A percentile compares a stretch with the other conserved stretches of the same genome.
Evolutionary conservation across 129 eudicot species (phyloP).

Genomic region (Chrysanthemum lavandulifolium): DNA sequence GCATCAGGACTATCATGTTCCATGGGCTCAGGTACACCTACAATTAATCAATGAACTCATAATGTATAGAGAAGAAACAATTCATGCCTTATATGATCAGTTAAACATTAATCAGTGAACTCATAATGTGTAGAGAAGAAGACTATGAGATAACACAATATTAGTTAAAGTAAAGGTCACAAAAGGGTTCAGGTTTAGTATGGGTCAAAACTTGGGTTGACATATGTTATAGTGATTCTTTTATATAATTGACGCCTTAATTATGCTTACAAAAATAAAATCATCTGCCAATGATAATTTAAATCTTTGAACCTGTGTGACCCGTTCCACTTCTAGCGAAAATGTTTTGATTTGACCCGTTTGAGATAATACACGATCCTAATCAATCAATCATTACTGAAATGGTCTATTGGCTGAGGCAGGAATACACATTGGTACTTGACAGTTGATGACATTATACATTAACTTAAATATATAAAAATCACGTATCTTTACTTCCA

Average conservation of each 20-base stretch:
- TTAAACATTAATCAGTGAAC: neutral
- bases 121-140: neutral
- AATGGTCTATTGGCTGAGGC: too few relatives aligned
- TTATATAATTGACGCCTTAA: too few relatives aligned
- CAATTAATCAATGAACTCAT: conserved; percentile 6
- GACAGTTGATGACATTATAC: neutral
- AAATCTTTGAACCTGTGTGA: neutral
- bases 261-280: too few relatives aligned
- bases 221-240: too few relatives aligned
- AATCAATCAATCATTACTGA: too few relatives aligned
- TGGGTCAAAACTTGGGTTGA: too few relatives aligned
- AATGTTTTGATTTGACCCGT: neutral
- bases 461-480: neutral
- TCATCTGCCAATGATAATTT: too few relatives aligned
- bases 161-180: neutral
- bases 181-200: too few relatives aligned
- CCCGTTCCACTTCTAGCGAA: neutral
- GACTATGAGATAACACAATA: neutral
- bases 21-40: conserved; percentile 45
- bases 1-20: conserved; percentile 62
- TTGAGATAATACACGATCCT: neutral
- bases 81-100: neutral
- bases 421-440: neutral
- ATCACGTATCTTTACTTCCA: neutral
- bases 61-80: neutral